Conservation (phyloP, 371 early-diverging fungal species). For the Circinella umbellata region DNA sequence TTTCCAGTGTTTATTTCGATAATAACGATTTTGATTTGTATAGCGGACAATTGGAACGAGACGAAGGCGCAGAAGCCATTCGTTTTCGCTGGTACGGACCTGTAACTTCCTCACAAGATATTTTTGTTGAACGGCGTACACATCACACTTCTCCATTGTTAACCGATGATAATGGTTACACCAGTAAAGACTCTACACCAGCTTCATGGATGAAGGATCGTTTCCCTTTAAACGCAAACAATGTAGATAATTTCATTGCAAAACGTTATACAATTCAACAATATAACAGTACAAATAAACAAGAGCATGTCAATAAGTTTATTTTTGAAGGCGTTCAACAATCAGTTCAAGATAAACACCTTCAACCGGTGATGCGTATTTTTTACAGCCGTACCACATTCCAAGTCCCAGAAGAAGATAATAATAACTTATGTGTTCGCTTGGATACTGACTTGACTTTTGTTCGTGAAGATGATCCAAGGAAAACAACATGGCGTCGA, state of each 20-base stretch:
- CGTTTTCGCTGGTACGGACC: conserved; percentile 93
- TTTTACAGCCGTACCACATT: conserved; percentile 99
- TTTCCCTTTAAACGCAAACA: conserved; percentile 88
- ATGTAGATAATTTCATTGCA: conserved; percentile 83
- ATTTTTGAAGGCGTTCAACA: conserved; percentile 86
- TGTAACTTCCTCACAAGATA: conserved; percentile 48
- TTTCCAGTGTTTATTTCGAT: conserved; percentile 97
- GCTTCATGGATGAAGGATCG: conserved; percentile 97
- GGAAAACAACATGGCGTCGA: conserved; percentile 90
- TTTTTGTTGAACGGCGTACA: conserved; percentile 98
- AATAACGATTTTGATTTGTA: conserved; percentile 93
- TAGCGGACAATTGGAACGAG: conserved; percentile 87
- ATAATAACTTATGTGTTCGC: conserved; percentile 92
- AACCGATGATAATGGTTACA: too few relatives aligned
- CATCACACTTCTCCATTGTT: conserved; percentile 85
- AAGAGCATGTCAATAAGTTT: conserved; percentile 68
- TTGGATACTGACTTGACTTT: conserved; percentile 98
- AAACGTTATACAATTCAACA: conserved; percentile 85
- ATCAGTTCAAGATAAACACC: conserved; percentile 74
- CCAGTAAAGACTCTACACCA: conserved; percentile 27
- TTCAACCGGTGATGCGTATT: conserved; percentile 91
- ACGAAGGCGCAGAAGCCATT: conserved; percentile 92
- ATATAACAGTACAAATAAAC: conserved; percentile 77
- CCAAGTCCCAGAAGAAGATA: conserved; percentile 97
- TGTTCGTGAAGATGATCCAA: conserved; percentile 93